Percentiles rank a stretch among this genome's conserved stretches.
These are phyloP conservation scores for Musa balbisiana DNA, from an alignment of 202 grass and related monocot species.

Conservation along the genomic window DNA sequence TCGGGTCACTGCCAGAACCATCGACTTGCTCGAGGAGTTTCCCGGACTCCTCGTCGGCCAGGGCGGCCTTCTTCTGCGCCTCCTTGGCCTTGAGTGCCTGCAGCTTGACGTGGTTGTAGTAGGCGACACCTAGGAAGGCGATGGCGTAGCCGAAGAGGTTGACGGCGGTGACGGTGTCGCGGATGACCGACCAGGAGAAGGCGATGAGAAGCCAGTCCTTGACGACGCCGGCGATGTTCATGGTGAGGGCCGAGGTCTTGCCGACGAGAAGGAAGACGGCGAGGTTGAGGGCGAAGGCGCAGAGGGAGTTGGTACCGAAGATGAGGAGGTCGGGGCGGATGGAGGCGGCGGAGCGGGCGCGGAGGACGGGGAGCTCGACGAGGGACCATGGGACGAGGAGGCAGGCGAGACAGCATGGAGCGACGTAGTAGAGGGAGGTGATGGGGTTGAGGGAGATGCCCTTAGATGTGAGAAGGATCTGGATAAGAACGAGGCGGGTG, in stretches of 20 bases:
- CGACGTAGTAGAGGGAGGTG: conserved; percentile 95
- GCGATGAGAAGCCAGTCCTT: conserved; percentile 98
- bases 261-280: conserved; percentile 82
- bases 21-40: conserved; percentile 48
- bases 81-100: conserved; percentile 89
- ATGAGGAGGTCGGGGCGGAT: too few species aligned
- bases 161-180: conserved; percentile 66
- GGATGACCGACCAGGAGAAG: conserved; percentile 93
- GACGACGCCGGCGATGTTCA: conserved; percentile 88
- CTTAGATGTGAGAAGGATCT: conserved; percentile 95
- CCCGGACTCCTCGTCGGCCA: conserved; percentile 69
- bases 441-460: conserved; percentile 94
- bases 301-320: too few species aligned
- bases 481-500: conserved; percentile 88
- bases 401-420: conserved; percentile 72
- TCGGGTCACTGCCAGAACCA: conserved; percentile 32
- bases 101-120: conserved; percentile 94
- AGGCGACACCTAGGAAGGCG: conserved; percentile 76
- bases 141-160: conserved; percentile 85
- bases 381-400: conserved; percentile 66
- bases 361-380: too few species aligned
- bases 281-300: conserved; percentile 91
- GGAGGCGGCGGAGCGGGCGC: too few species aligned
- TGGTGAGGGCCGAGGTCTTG: conserved; percentile 89
- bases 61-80: conserved; percentile 69